phyloP scores from a whole-genome alignment of 2,329 filamentous ascomycete genomes.

The Fusarium kyushuense region DNA sequence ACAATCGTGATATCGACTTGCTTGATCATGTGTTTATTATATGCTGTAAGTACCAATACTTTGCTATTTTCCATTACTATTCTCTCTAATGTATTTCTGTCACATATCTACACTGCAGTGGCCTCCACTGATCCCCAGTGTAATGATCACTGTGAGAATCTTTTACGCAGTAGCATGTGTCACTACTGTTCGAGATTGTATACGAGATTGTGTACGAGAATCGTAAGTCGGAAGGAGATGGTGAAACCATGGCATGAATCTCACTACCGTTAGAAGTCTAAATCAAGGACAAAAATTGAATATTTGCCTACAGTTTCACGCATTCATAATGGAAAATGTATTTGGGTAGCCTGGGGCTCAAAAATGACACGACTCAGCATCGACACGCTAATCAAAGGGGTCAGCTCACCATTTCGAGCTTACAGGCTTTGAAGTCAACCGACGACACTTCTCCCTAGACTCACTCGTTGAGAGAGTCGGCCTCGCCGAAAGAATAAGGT shows the following conservation, averaged over 20 bases:
- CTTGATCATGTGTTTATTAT: neutral
- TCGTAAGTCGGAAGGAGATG: neutral
- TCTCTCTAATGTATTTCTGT: no score
- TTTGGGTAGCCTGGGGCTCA: neutral
- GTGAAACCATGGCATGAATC: neutral
- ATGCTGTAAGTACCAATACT: no score
- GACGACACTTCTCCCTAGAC: neutral
- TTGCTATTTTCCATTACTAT: neutral
- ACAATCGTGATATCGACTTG: neutral
- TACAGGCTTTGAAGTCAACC: neutral
- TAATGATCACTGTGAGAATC: no score
- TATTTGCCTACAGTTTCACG: neutral
- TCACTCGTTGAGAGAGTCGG: slow-evolving; percentile 12
- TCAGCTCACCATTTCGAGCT: slow-evolving; percentile 12
- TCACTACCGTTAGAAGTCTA: neutral
- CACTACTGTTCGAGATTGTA: neutral
- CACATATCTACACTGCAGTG: no score
- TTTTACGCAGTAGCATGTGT: neutral
- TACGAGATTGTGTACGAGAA: neutral
- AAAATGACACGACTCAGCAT: slow-evolving; percentile 25
- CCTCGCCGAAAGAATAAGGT: slow-evolving; percentile 4
- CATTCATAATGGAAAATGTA: neutral
- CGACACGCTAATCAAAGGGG: slow-evolving; percentile 21
- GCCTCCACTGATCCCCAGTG: no score
- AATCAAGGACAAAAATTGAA: neutral